Evolutionary conservation across 2,329 filamentous ascomycete species (phyloP), one percentile per base, ranked within the genome.

Genomic region (Talaromyces pinophilus): DNA sequence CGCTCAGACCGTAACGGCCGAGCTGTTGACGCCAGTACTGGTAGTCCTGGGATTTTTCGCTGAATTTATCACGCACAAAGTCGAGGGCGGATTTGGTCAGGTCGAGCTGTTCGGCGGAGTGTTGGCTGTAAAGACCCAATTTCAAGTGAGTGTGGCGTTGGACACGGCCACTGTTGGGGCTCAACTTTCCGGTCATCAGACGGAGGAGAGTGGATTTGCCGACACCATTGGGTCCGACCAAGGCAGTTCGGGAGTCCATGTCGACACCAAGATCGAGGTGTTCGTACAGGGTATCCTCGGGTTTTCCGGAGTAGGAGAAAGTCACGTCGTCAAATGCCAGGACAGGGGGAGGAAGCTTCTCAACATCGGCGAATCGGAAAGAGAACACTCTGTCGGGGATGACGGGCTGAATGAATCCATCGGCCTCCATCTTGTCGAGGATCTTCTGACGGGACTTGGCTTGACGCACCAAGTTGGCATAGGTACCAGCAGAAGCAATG

Each of bases 371-470:
- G 80, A 99, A 99, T 76, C 94, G 90, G 90, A 99, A 99, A 67
- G 90, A 94, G 84, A 99, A 99, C 77, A 97, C 90, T 69, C 88
- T 87, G 82, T 99, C 95, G 70, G 87, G 82, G 65, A 86, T 82
- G 69, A 99, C 93, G 66, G 92, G 92, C 82, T 99, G 90, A 78
- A 99, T 98, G 82, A 98, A 95, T 72, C 95, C 95, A 76, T 99
- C 95, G 73, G 96, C 95, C 86, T 98, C 94, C 95, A 99, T 99
- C 90, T 99, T 99, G 87, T 99, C 95, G 72, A 98, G 87, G 81
- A 98, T 98, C 92, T 99, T 99, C 83, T 99, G 95, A 71, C 95
- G 90, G 52, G 95, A 98, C 87, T 99, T 99, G 82, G 96, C 96
- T 83, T 99, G 95, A 80, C 92, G 88, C 78, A 99, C 95, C 85